Evolutionary conservation across 306 rosid genomes (phyloP).

Genomic region (Rubus idaeus): DNA sequence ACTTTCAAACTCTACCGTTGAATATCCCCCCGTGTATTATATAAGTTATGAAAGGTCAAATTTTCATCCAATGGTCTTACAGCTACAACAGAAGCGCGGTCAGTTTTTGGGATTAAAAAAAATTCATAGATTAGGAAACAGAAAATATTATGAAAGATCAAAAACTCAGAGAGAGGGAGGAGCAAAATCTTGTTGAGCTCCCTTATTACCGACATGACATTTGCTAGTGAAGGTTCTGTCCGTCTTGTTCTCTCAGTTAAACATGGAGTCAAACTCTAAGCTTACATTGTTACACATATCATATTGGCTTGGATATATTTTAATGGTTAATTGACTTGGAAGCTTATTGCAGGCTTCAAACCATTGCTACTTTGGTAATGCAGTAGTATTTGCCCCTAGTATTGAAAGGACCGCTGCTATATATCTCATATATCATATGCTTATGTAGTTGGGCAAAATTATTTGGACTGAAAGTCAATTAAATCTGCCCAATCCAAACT

Average conservation of each 20-base stretch:
- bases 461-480: background rate
- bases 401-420: conserved; percentile 1
- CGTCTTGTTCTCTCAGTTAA: background rate
- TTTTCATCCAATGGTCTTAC: no score
- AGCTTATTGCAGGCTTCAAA: background rate
- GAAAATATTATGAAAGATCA: background rate
- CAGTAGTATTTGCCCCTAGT: background rate
- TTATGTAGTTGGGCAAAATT: background rate
- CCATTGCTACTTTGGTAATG: background rate
- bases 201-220: background rate
- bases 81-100: background rate
- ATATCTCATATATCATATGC: background rate
- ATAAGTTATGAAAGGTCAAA: no score
- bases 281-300: background rate
- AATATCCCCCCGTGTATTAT: no score
- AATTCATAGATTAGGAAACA: background rate
- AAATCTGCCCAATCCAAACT: background rate
- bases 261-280: background rate
- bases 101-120: background rate
- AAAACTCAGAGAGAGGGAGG: no score
- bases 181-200: background rate
- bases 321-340: background rate
- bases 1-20: no score
- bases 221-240: background rate
- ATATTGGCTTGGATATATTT: background rate